Conservation (phyloP, 78 protist genomes). For the slime mould (Dictyostelium discoideum) region DNA sequence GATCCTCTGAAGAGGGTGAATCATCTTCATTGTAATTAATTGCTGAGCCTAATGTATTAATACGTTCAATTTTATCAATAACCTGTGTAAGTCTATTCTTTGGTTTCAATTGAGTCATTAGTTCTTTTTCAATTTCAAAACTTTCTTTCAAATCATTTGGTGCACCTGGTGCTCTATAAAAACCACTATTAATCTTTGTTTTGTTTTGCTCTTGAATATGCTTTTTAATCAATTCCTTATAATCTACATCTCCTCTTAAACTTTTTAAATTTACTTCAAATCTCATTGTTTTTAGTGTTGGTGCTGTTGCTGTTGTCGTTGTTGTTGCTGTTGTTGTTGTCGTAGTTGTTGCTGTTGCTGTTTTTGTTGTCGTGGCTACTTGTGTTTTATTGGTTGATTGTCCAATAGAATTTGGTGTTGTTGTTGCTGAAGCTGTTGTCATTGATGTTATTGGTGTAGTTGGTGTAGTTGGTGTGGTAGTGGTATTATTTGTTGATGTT, state of each 20-base stretch:
- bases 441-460: background rate
- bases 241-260: background rate
- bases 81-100: constrained; percentile 65
- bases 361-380: background rate
- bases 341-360: background rate
- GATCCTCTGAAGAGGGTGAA: background rate
- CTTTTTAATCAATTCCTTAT: background rate
- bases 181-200: background rate
- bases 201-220: background rate
- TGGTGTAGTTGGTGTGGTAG: background rate
- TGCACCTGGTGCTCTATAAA: background rate
- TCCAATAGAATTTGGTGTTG: background rate
- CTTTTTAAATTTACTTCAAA: background rate
- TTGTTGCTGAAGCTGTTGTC: background rate
- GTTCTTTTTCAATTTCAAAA: constrained; percentile 29
- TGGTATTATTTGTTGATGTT: background rate
- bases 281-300: constrained; percentile 32
- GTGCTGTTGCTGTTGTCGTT: background rate
- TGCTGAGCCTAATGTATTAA: background rate
- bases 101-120: background rate
- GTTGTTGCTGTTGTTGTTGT: background rate
- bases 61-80: constrained; percentile 30
- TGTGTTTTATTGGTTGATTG: background rate
- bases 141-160: background rate
- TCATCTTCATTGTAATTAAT: background rate